Evolutionary conservation across 2,329 filamentous ascomycete species (phyloP), one percentile per base, ranked within the genome.

Genomic region (Curvularia verruculosa): DNA sequence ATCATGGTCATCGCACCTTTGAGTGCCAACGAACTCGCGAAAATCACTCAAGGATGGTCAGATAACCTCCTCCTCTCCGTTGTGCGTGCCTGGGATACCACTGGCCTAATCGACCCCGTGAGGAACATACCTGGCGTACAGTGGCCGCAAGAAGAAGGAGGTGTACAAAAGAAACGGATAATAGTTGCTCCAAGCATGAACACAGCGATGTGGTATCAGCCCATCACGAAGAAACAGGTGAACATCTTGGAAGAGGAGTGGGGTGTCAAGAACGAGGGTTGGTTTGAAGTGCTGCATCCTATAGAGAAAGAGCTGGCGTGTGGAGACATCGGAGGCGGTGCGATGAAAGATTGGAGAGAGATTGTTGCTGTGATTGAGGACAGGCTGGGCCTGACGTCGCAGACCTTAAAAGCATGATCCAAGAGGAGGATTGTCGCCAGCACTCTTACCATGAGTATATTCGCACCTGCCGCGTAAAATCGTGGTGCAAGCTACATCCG

Each of bases 121-220:
- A 58, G 72, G 34, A 62, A 70, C 2, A 64, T 73, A 54, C 62
- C 63, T 12, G 63, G 69, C 15, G 56, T 72, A 15, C 52, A 64
- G 37, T 68, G 62, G 55, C 63, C 62, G 19, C 52, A 63, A 15
- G 59, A 67, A 37, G 55, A 64, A 31, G 58, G 53, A 2, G 59
- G 52, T n/a, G 49, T 72, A 5, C 75, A 71, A 50, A 85, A 82
- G 74, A 75, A 75, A 60, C 84, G 82, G 61, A 91, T 96, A 34
- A 69, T 95, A 1, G 89, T 94, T 0, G 90, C 90, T 2, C 88
- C 89, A 1, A 87, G 89, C 28, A 96, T 96, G 91, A 96, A 97
- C 74, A 92, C 87, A 23, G 87, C 88, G 3, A 96, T 96, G 93
- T 96, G 90, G 89, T 81, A 83, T 53, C 92, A 97, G 72, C 93